Evolutionary conservation across 768 basidiomycete species (phyloP).

Genomic region (Amanita fuliginea): DNA sequence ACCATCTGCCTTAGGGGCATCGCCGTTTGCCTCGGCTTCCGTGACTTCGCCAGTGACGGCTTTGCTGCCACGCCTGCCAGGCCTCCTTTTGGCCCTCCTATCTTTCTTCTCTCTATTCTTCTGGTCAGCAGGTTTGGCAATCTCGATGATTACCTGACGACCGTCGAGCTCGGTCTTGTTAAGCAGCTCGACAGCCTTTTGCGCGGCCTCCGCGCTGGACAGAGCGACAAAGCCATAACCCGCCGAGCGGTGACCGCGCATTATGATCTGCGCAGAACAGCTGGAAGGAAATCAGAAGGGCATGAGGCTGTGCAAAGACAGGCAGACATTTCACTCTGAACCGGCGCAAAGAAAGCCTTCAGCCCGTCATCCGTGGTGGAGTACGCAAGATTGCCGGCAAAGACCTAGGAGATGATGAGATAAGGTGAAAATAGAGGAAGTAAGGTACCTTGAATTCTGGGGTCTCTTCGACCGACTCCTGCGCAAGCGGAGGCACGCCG

Average conservation of each 20-base stretch:
- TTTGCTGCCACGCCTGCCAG: conserved; percentile 79
- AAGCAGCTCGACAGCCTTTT: conserved; percentile 77
- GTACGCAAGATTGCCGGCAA: conserved; percentile 94
- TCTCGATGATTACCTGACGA: conserved; percentile 81
- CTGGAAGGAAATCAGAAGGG: conserved; percentile 25
- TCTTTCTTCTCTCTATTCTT: conserved; percentile 79
- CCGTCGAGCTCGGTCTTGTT: conserved; percentile 86
- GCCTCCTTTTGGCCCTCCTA: conserved; percentile 68
- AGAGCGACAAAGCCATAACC: conserved; percentile 92
- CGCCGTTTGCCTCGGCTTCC: conserved; percentile 82
- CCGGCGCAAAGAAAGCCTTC: conserved; percentile 86
- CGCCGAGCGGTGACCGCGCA: conserved; percentile 75
- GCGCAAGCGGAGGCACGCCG: conserved; percentile 74
- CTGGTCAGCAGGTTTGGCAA: conserved; percentile 85
- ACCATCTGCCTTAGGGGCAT: conserved; percentile 47
- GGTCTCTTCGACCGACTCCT: conserved; percentile 60
- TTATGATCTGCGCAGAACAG: conserved; percentile 76
- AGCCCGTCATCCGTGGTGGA: conserved; percentile 90
- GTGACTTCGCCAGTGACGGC: conserved; percentile 84
- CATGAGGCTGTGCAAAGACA: conserved; percentile 14
- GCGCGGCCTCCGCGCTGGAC: conserved; percentile 68
- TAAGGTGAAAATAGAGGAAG: conserved; percentile 6
- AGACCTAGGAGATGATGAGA: conserved; percentile 46
- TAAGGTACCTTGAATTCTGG: conserved; percentile 67
- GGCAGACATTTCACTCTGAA: conserved; percentile 79